phyloP scores from a whole-genome alignment of 257 asterid genomes.

The Scutellaria galericulata region DNA sequence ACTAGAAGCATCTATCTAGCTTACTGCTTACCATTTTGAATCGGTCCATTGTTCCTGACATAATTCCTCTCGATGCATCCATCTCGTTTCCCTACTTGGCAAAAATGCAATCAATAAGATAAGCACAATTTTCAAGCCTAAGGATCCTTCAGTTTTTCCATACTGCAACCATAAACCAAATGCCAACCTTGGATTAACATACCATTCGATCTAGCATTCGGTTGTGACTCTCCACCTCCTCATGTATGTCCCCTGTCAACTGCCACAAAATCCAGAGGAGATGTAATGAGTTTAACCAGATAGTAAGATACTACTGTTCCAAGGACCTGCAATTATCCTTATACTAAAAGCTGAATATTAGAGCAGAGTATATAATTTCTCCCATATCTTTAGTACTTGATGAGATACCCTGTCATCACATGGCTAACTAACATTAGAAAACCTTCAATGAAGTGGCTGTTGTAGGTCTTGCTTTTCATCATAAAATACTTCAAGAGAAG shows the following conservation, averaged over 20 bases:
- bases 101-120: conserved; percentile 18
- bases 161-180: conserved; percentile 19
- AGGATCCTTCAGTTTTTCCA: background rate
- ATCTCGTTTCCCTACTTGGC: conserved; percentile 76
- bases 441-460: background rate
- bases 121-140: conserved; percentile 19
- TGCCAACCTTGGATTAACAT: conserved; percentile 43
- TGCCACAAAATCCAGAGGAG: conserved; percentile 41
- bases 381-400: background rate
- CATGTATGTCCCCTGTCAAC: conserved; percentile 95
- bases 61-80: conserved; percentile 91
- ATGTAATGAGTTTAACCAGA: conserved; percentile 17
- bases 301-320: background rate
- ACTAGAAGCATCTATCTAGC: conserved; percentile 24
- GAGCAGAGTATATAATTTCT: background rate
- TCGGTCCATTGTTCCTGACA: conserved; percentile 93
- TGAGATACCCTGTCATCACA: background rate
- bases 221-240: conserved; percentile 92
- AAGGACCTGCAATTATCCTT: background rate
- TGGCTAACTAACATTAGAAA: background rate
- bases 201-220: conserved; percentile 84
- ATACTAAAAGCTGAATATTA: conserved; percentile 6
- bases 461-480: background rate
- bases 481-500: too few relatives aligned
- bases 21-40: conserved; percentile 87